A percentile compares a stretch with the other conserved stretches of the same genome.
These are phyloP conservation scores for Globisporangium abappressorium DNA, from an alignment of 352 stramenopile genomes.

Conservation along the genomic window DNA sequence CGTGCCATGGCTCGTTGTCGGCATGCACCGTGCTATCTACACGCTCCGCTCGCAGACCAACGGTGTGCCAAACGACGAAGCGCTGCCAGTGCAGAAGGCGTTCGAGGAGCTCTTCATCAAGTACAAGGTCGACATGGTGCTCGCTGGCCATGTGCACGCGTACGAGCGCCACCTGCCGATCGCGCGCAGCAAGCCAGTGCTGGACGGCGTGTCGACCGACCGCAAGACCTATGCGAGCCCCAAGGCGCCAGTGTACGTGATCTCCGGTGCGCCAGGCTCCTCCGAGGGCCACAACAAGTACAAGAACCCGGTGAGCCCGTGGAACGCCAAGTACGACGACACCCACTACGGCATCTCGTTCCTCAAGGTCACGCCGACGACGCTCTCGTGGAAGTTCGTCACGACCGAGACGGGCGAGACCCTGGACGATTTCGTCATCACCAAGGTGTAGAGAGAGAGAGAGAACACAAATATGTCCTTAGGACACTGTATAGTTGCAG, in stretches of 20 bases:
- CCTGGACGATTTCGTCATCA: not conserved
- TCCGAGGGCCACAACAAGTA: slow-evolving; percentile 37
- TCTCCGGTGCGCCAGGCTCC: slow-evolving; percentile 62
- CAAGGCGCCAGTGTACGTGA: slow-evolving; percentile 59
- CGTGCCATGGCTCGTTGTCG: slow-evolving; percentile 49
- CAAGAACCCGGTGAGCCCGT: slow-evolving; percentile 20
- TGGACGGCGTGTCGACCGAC: slow-evolving; percentile 46
- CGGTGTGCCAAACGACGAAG: slow-evolving; percentile 21
- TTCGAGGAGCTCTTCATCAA: slow-evolving; percentile 86
- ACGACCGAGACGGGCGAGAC: not conserved
- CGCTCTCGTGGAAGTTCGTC: slow-evolving; percentile 1
- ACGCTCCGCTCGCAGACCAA: slow-evolving; percentile 19
- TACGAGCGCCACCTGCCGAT: slow-evolving; percentile 80
- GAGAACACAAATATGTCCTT: no score
- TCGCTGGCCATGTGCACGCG: slow-evolving; percentile 82
- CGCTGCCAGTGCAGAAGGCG: slow-evolving; percentile 37
- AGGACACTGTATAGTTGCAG: no score
- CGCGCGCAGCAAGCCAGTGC: slow-evolving; percentile 35
- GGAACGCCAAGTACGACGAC: slow-evolving; percentile 53
- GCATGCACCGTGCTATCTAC: slow-evolving; percentile 47
- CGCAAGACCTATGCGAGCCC: slow-evolving; percentile 57
- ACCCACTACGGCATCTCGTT: slow-evolving; percentile 37
- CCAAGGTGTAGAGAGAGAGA: not conserved
- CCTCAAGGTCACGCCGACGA: slow-evolving; percentile 19
- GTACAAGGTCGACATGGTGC: slow-evolving; percentile 85